Conservation (phyloP, 2,329 filamentous ascomycete genomes). For the Myriosclerotinia duriaeana region DNA sequence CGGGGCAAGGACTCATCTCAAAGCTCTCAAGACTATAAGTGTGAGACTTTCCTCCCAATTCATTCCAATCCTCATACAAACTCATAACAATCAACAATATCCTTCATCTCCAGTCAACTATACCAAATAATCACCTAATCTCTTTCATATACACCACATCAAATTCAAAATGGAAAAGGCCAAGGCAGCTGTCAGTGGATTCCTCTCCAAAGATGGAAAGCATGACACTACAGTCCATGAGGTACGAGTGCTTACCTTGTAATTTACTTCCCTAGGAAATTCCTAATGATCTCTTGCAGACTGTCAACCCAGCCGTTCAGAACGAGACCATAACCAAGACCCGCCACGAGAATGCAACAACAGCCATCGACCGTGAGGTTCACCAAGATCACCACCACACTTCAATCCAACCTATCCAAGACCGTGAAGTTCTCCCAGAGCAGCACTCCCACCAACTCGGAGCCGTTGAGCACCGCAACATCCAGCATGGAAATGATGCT, state of each 20-base stretch:
- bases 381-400: slow-evolving; percentile 74
- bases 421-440: slow-evolving; percentile 57
- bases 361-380: slow-evolving; percentile 65
- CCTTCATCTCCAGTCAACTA: neutral
- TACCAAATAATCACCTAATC: slow-evolving; percentile 8
- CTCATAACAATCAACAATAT: neutral
- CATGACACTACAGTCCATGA: slow-evolving; percentile 72
- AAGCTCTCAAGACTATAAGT: slow-evolving; percentile 7
- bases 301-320: slow-evolving; percentile 58
- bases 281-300: slow-evolving; percentile 34
- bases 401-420: slow-evolving; percentile 62
- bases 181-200: slow-evolving; percentile 60
- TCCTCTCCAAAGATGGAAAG: slow-evolving; percentile 61
- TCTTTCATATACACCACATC: slow-evolving; percentile 5
- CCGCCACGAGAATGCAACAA: slow-evolving; percentile 61
- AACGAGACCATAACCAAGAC: slow-evolving; percentile 60
- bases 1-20: neutral
- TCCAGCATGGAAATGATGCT: slow-evolving; percentile 58
- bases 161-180: slow-evolving; percentile 58
- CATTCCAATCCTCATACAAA: slow-evolving; percentile 16
- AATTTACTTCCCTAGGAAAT: neutral
- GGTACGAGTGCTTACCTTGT: slow-evolving; percentile 29
- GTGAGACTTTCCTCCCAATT: neutral
- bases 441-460: slow-evolving; percentile 60
- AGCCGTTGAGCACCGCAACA: slow-evolving; percentile 59